Conservation (phyloP, 768 basidiomycete genomes). For the Hericium rajendrae region DNA sequence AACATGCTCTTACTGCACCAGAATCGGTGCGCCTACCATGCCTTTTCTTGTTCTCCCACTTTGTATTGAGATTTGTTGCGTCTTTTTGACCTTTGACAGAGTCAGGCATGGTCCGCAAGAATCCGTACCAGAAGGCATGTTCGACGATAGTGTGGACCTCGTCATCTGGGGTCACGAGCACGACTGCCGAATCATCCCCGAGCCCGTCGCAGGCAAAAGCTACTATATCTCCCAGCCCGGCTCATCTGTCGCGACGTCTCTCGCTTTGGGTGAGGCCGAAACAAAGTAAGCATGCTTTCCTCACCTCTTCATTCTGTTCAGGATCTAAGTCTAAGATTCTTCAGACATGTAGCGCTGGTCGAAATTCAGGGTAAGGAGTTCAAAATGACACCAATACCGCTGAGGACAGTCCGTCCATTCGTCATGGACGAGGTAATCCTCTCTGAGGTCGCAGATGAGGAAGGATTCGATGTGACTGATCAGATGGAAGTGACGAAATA, state of each 20-base stretch:
- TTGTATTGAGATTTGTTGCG: neutral
- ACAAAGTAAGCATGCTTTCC: conserved; percentile 56
- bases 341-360: conserved; percentile 84
- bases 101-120: conserved; percentile 94
- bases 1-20: conserved; percentile 92
- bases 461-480: conserved; percentile 67
- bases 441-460: conserved; percentile 68
- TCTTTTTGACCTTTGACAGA: conserved; percentile 29
- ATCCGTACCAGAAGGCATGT: conserved; percentile 92
- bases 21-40: conserved; percentile 57
- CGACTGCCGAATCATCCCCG: conserved; percentile 88
- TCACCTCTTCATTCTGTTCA: neutral
- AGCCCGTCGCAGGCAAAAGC: conserved; percentile 81
- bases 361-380: conserved; percentile 86
- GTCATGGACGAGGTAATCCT: conserved; percentile 77
- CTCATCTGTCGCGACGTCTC: conserved; percentile 86
- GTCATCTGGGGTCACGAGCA: conserved; percentile 99
- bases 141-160: conserved; percentile 88
- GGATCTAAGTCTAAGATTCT: conserved; percentile 1
- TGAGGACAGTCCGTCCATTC: conserved; percentile 92
- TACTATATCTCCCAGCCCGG: conserved; percentile 95
- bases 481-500: conserved; percentile 78
- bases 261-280: conserved; percentile 87
- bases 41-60: neutral
- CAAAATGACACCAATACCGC: conserved; percentile 71